Conservation (phyloP, 2,329 filamentous ascomycete species). For the Septoria petroselini region DNA sequence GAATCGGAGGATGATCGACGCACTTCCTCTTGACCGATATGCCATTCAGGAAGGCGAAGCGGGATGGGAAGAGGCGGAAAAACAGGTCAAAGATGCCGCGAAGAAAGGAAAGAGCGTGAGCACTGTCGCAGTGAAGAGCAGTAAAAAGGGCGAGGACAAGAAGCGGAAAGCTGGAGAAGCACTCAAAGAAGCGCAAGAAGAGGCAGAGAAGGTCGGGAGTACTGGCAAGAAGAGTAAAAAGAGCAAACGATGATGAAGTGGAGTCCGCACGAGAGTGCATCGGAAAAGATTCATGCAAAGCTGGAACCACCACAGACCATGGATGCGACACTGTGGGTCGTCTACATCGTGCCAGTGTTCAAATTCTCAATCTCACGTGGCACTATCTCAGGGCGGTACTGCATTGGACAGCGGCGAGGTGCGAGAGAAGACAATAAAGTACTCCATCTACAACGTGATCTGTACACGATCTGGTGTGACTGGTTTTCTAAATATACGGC, state of each 20-base stretch:
- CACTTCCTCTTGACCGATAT: constrained; percentile 82
- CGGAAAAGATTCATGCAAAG: no score
- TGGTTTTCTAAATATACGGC: no score
- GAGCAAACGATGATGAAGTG: constrained; percentile 12
- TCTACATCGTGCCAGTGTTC: no score
- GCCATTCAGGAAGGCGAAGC: constrained; percentile 51
- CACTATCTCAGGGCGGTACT: no score
- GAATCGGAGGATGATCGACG: constrained; percentile 84
- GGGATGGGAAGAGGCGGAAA: constrained; percentile 65
- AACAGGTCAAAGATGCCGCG: constrained; percentile 59
- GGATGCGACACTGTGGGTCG: no score
- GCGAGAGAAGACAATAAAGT: no score
- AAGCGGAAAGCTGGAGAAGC: constrained; percentile 41
- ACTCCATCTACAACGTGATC: no score
- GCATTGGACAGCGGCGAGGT: no score
- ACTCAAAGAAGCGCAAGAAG: constrained; percentile 37
- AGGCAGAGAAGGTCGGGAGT: constrained; percentile 32
- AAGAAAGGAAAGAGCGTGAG: constrained; percentile 49
- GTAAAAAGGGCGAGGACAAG: constrained; percentile 28
- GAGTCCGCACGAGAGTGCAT: neutral
- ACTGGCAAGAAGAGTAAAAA: constrained; percentile 37
- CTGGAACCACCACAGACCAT: no score
- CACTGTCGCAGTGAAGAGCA: constrained; percentile 65
- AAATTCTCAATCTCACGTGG: no score
- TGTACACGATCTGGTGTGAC: no score